Conservation (phyloP, 805 yeast species). For the Candida wancherniae region DNA sequence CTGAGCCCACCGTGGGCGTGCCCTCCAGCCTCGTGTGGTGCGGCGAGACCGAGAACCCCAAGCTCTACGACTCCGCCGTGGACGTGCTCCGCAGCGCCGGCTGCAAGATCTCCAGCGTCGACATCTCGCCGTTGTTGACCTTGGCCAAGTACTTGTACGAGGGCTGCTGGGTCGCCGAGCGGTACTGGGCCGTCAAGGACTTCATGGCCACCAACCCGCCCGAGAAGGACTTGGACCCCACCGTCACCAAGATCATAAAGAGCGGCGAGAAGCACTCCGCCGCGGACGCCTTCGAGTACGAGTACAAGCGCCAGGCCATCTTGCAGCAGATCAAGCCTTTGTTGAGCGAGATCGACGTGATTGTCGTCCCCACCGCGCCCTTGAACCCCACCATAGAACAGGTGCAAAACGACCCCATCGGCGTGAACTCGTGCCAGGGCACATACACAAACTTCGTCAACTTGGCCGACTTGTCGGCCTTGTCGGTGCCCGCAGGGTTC, state of each 20-base stretch:
- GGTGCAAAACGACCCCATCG: conserved; percentile 71
- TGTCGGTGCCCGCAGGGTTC: conserved; percentile 90
- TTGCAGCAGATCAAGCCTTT: conserved; percentile 56
- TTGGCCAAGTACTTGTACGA: conserved; percentile 87
- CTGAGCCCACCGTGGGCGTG: conserved; percentile 65
- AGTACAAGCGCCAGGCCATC: conserved; percentile 80
- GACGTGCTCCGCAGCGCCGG: conserved; percentile 38
- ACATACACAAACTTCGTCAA: conserved; percentile 98
- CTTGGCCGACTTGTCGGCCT: conserved; percentile 86
- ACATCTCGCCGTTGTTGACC: conserved; percentile 71
- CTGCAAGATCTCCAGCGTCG: conserved; percentile 52
- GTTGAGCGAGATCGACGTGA: conserved; percentile 61
- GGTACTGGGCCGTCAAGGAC: conserved; percentile 78
- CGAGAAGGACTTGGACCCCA: conserved; percentile 69
- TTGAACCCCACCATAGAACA: conserved; percentile 78
- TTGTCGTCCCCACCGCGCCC: conserved; percentile 92
- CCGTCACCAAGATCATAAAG: conserved; percentile 68
- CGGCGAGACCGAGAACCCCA: conserved; percentile 75
- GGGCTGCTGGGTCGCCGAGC: conserved; percentile 98
- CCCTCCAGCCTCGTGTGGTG: conserved; percentile 74
- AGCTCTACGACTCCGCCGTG: conserved; percentile 59
- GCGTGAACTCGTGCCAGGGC: conserved; percentile 86
- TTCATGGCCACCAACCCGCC: conserved; percentile 71
- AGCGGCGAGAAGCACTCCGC: conserved; percentile 79
- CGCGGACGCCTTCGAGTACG: conserved; percentile 76